Base-by-base conservation (phyloP, 371 early-diverging fungal species). In the Mucor irregularis region DNA sequence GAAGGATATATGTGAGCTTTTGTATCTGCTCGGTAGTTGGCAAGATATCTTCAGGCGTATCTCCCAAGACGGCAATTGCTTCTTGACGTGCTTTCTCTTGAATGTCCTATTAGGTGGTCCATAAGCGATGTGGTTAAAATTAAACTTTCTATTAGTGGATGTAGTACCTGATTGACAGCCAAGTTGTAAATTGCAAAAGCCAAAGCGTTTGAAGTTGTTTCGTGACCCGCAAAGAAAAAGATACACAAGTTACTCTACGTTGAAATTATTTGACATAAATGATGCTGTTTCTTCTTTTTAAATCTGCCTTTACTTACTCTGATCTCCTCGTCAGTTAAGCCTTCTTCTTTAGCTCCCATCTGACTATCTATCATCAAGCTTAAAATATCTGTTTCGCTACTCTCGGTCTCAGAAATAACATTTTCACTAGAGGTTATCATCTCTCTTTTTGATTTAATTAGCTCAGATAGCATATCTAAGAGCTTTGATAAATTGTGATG, bases 201-300 rank as follows among this genome's bases (percentile, higher is more conserved):
- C 28, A 85, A 49, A 4, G 77, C 64, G 34, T 67, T 70, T 9
- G 85, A 63, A 1, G 82, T 74, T 14, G 85, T 82, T 9, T 85
- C 85, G 37, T 84, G 81, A 14, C 85, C 83, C 7, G 85, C 85
- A 21, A 82, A 58, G 35, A 61, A 56, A 21, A 61, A 61, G 5
- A 48, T 31, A 25, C 72, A 53, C 56, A 66, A 49, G 35, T 57
- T 19, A 61, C 66, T 50, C 69, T 53, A 42, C 19, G 5, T 16
- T 0, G 19, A 19, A 5, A n/a, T n/a, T 5, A 40, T 40, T 40
- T 40, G 8, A 21, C 19, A 40, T 8, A 17, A 9, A 40, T n/a
- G 10, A 31, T 31, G 14, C 14, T 33, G 31, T 22, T n/a, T n/a
- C n/a, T n/a, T n/a, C n/a, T n/a, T n/a, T n/a, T n/a, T n/a, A n/a